Conservation (phyloP, 2,329 filamentous ascomycete species). For the Zalaria sp. region DNA sequence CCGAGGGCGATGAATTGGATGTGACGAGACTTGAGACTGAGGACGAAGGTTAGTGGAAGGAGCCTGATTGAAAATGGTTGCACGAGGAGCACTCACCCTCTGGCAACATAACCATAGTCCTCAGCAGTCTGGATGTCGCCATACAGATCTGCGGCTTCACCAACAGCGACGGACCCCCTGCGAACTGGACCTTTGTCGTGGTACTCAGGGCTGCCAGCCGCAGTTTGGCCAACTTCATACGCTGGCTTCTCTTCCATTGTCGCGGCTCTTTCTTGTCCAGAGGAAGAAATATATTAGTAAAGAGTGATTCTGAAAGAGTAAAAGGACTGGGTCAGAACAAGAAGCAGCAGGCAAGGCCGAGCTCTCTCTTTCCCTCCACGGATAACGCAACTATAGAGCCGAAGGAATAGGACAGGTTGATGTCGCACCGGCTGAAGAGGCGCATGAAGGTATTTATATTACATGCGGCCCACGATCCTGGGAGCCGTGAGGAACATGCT, state of each 20-base stretch:
- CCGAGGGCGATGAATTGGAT: conserved; percentile 47
- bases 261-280: not conserved
- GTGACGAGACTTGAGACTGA: conserved; percentile 35
- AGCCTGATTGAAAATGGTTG: conserved; percentile 8
- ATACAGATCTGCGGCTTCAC: conserved; percentile 38
- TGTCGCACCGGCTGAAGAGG: too few relatives aligned
- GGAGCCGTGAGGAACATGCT: too few relatives aligned
- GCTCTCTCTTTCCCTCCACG: too few relatives aligned
- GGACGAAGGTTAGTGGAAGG: not conserved
- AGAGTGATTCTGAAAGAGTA: not conserved
- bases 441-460: too few relatives aligned
- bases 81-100: conserved; percentile 25
- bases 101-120: conserved; percentile 35
- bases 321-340: not conserved
- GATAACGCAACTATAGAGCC: too few relatives aligned
- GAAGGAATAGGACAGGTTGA: too few relatives aligned
- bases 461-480: too few relatives aligned
- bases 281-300: not conserved
- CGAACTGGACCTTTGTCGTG: conserved; percentile 4
- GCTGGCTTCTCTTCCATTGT: conserved; percentile 4
- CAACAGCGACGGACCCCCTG: conserved; percentile 11
- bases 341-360: too few relatives aligned
- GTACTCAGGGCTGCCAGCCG: not conserved
- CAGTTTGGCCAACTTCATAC: conserved; percentile 2
- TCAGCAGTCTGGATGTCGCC: conserved; percentile 37